Percentiles rank a stretch among this genome's conserved stretches.
phyloP scores from a whole-genome alignment of 805 yeast species.

The Yamadazyma paraphyllophila region DNA sequence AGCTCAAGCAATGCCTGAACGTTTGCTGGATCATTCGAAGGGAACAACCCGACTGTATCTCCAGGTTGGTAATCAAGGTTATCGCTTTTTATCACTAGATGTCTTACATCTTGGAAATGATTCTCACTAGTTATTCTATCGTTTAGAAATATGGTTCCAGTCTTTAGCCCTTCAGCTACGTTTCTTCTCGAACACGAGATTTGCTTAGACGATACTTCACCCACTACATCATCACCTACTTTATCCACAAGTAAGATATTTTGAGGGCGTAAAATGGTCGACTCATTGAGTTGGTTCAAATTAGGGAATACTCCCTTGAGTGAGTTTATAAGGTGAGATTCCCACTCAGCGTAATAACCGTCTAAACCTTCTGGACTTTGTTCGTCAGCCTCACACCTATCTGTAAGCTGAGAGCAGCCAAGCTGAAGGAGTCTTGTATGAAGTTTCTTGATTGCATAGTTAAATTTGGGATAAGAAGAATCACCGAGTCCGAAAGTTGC shows the following conservation, averaged over 20 bases:
- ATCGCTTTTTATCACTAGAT: slow-evolving; percentile 43
- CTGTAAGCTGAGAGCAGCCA: slow-evolving; percentile 72
- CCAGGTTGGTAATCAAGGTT: slow-evolving; percentile 61
- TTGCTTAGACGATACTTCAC: neutral
- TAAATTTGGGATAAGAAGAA: slow-evolving; percentile 83
- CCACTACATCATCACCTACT: slow-evolving; percentile 2
- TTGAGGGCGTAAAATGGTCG: slow-evolving; percentile 26
- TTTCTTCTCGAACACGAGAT: slow-evolving; percentile 13
- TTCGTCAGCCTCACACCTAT: slow-evolving; percentile 89
- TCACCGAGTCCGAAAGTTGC: slow-evolving; percentile 92
- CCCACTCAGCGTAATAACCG: slow-evolving; percentile 76
- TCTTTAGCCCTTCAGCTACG: neutral
- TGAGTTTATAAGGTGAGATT: slow-evolving; percentile 40
- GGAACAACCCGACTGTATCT: slow-evolving; percentile 75
- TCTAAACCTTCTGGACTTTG: slow-evolving; percentile 77
- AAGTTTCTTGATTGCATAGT: slow-evolving; percentile 81
- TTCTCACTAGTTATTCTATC: slow-evolving; percentile 60
- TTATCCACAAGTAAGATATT: slow-evolving; percentile 10
- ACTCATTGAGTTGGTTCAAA: slow-evolving; percentile 23
- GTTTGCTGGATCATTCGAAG: slow-evolving; percentile 60
- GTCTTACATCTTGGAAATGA: slow-evolving; percentile 91
- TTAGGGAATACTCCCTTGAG: slow-evolving; percentile 22
- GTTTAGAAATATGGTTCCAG: slow-evolving; percentile 52
- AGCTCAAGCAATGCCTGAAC: slow-evolving; percentile 64
- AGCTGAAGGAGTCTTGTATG: slow-evolving; percentile 76